Conservation (phyloP, 148 eudicot species). For the Amaranthus hypochondriacus region DNA sequence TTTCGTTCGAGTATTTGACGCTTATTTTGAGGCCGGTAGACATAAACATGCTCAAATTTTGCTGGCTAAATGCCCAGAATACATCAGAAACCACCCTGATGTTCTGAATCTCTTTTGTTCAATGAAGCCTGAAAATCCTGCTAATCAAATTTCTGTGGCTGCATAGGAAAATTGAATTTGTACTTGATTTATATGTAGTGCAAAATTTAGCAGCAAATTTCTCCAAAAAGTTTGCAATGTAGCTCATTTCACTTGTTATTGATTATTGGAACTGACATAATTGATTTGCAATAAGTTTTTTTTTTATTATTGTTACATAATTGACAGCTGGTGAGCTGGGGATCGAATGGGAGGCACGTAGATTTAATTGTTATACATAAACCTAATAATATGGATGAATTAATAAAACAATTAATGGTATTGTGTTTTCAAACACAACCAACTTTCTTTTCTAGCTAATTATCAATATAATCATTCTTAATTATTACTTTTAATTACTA, state of each 20-base stretch:
- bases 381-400: no score
- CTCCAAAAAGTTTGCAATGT: slow-evolving; percentile 11
- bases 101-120: slow-evolving; percentile 62
- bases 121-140: slow-evolving; percentile 30
- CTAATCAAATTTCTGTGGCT: slow-evolving; percentile 29
- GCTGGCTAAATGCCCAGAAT: slow-evolving; percentile 58
- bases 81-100: slow-evolving; percentile 63
- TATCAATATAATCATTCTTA: no score
- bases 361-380: no score
- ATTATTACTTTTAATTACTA: no score
- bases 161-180: slow-evolving; percentile 22
- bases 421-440: no score
- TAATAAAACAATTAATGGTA: no score
- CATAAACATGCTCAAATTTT: slow-evolving; percentile 60
- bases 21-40: slow-evolving; percentile 56
- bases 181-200: slow-evolving; percentile 10
- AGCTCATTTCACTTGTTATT: slow-evolving; percentile 5
- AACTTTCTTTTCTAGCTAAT: no score
- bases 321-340: no score
- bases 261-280: slow-evolving; percentile 4
- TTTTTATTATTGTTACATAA: not conserved
- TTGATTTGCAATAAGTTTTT: slow-evolving; percentile 8
- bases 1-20: slow-evolving; percentile 53
- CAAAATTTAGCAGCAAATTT: slow-evolving; percentile 5
- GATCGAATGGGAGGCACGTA: no score